Evolutionary conservation across 2,329 filamentous ascomycete genomes (phyloP).

Genomic region (Fusarium bactridioides): DNA sequence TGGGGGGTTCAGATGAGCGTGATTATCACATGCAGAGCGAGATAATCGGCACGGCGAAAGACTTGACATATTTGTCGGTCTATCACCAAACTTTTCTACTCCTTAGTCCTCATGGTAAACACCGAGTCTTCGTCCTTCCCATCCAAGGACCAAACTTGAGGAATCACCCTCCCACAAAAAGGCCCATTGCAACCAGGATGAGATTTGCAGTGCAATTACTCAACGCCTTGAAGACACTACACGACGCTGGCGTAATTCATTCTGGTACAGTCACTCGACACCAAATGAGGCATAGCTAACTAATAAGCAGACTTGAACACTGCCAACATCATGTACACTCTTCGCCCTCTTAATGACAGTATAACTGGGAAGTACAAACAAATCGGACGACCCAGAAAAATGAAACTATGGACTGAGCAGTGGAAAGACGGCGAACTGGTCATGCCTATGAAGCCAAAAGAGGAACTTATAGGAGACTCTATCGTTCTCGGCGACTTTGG

Average conservation of each 20-base stretch:
- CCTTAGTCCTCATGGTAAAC: accelerated
- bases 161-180: accelerated
- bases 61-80: accelerated
- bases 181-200: accelerated
- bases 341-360: accelerated
- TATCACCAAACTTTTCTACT: accelerated
- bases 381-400: not conserved
- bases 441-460: accelerated
- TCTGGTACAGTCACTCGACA: not conserved
- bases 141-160: not conserved
- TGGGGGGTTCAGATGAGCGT: accelerated
- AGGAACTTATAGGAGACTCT: not conserved
- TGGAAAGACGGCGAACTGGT: not conserved
- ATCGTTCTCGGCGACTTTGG: not conserved
- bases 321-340: not conserved
- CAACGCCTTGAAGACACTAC: accelerated
- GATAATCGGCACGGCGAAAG: accelerated
- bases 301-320: not conserved
- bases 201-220: accelerated
- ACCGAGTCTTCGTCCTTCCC: accelerated
- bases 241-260: not conserved
- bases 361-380: not conserved
- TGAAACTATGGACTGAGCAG: not conserved
- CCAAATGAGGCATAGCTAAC: not conserved
- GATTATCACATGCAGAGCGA: accelerated